These are phyloP conservation scores for Phlebopus sp. DNA, from an alignment of 1,284 basidiomycete genomes.

Conservation along the genomic window DNA sequence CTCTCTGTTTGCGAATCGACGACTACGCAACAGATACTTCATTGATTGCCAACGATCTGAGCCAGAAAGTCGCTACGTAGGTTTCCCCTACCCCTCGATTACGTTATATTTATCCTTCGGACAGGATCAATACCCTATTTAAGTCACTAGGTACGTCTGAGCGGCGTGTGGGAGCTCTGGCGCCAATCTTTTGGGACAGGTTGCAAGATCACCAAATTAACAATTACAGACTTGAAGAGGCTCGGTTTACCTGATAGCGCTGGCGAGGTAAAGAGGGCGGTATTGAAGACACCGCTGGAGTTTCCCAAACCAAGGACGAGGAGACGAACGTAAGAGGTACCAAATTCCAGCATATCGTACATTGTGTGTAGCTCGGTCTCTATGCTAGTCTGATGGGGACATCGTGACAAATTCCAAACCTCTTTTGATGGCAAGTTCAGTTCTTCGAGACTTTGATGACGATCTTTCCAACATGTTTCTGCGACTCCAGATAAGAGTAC, in stretches of 20 bases:
- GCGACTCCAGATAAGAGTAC: constrained; percentile 41
- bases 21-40: constrained; percentile 69
- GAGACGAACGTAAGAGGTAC: constrained; percentile 13
- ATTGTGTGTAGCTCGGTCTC: no score
- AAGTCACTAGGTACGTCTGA: constrained; percentile 46
- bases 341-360: no score
- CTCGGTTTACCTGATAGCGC: constrained; percentile 63
- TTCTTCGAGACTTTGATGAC: constrained; percentile 39
- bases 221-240: constrained; percentile 60
- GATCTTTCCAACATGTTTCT: constrained; percentile 47
- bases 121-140: constrained; percentile 51
- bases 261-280: constrained; percentile 61
- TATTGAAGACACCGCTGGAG: constrained; percentile 69
- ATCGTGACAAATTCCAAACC: no score
- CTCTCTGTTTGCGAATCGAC: constrained; percentile 76
- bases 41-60: constrained; percentile 70
- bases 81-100: constrained; percentile 25
- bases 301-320: constrained; percentile 64
- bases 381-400: no score
- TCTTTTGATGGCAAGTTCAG: constrained; percentile 8
- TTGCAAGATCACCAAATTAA: constrained; percentile 65
- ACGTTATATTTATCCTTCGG: background rate
- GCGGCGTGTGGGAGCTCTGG: constrained; percentile 5
- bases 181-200: constrained; percentile 38
- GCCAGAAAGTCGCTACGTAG: constrained; percentile 60